Evolutionary conservation across 345 rosid species (phyloP), one percentile per base, ranked within the genome.

Genomic region (Moricandia moricandioides): DNA sequence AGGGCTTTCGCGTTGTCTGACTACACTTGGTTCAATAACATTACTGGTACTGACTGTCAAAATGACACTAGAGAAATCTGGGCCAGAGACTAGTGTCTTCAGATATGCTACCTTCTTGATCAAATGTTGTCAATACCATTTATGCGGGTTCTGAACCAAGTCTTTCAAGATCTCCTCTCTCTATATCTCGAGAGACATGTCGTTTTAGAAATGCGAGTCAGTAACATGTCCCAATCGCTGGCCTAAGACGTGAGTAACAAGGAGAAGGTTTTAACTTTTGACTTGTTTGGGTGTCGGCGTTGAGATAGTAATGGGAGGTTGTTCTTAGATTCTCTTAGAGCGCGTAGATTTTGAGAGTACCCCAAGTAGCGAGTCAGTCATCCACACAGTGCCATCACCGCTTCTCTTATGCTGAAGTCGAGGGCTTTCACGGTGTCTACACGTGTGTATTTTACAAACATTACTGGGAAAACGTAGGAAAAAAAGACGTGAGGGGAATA

Each of bases 101-200:
- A 63, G 54, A 49, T 26, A 65, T 39, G 24, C 77, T 78, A 88
- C 96, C 96, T 92, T 35, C 72, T 12, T 33, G 65, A 51, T 83
- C 96, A n/a, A n/a, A n/a, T 81, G 57, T 90, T 88, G 77, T 92
- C 98, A n/a, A 92, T 91, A 90, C 96, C 98, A 90, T 21, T 81
- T 85, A 31, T 52, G 33, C 7, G 86, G 92, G 78, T 90, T 84
- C 79, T 85, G 82, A 66, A 82, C 76, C 88, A 92, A 82, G 79
- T 88, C 82, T 70, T 90, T 96, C 98, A 92, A 52, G 27, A 47
- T 72, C n/a, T 79, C 89, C 26, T 88, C 91, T 49, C 80, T n/a
- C 97, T 90, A 55, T 73, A 72, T 80, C 40, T 62, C 78, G 62
- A 4, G 29, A 62, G 49, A 47, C n/a, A 13, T 12, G 8, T 70